Percentiles rank a stretch among this genome's conserved stretches.
These are phyloP conservation scores for Jaltomata sinuosa DNA, from an alignment of 257 asterid species.

Conservation along the genomic window DNA sequence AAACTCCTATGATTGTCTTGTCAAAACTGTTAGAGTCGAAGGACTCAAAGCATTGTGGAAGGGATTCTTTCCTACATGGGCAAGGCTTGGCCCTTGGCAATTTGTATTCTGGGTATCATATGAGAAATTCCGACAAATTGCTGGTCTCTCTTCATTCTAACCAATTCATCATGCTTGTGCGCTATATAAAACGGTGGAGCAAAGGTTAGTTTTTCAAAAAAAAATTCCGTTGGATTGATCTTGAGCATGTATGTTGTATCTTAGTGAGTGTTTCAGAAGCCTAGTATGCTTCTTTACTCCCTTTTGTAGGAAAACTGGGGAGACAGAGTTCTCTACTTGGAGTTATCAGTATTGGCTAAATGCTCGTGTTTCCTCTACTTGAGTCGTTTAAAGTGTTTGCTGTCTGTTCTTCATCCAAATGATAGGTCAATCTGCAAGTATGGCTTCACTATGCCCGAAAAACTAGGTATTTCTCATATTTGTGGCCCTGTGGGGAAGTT, in stretches of 20 bases:
- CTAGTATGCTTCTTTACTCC: background rate
- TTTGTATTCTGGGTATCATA: constrained; percentile 88
- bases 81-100: constrained; percentile 98
- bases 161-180: background rate
- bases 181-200: background rate
- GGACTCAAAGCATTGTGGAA: constrained; percentile 76
- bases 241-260: background rate
- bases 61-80: constrained; percentile 93
- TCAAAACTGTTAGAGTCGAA: constrained; percentile 60
- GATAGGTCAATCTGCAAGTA: background rate
- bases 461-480: background rate
- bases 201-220: background rate
- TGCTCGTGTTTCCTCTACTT: background rate
- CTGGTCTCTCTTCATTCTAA: constrained; percentile 69
- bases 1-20: constrained; percentile 64
- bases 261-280: background rate
- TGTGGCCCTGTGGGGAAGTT: background rate
- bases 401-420: background rate
- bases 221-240: background rate
- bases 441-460: background rate
- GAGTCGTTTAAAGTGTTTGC: background rate
- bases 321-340: background rate
- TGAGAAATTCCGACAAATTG: constrained; percentile 55
- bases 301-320: background rate
- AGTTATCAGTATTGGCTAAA: background rate